phyloP scores from a whole-genome alignment of 108 stramenopile genomes.

The Nitzschia palea region DNA sequence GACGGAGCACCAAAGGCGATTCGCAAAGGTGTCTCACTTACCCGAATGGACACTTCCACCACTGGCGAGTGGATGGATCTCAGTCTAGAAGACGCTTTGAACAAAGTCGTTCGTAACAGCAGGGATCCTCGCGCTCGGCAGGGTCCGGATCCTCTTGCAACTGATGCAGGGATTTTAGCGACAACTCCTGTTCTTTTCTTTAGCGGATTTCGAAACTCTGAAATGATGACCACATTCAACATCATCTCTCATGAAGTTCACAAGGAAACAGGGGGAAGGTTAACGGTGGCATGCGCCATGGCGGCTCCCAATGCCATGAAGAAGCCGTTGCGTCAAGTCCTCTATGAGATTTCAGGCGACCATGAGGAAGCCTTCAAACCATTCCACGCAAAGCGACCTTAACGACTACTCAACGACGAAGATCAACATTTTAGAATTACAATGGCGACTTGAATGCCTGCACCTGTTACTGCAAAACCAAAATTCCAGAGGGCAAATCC shows the following conservation, averaged over 20 bases:
- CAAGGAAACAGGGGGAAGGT: conserved; percentile 47
- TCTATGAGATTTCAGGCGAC: conserved; percentile 71
- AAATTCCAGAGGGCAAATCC: conserved; percentile 1
- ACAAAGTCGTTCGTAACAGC: conserved; percentile 20
- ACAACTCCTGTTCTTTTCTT: conserved; percentile 51
- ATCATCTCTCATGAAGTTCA: conserved; percentile 68
- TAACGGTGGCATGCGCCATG: conserved; percentile 72
- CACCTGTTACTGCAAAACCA: not conserved
- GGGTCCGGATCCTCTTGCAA: not conserved
- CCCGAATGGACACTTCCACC: conserved; percentile 29
- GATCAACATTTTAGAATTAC: not conserved
- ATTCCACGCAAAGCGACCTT: not conserved
- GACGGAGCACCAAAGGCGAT: conserved; percentile 59
- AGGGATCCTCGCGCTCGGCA: not conserved
- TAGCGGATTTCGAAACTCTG: conserved; percentile 58
- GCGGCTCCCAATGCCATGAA: conserved; percentile 63
- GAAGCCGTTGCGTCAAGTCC: conserved; percentile 58
- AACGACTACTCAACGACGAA: not conserved
- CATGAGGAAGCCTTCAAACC: conserved; percentile 61
- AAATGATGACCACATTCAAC: conserved; percentile 76
- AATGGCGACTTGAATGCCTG: not conserved
- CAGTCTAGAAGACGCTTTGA: conserved; percentile 46
- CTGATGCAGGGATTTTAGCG: not conserved
- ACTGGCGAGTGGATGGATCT: conserved; percentile 32
- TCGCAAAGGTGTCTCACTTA: conserved; percentile 26